phyloP scores from a whole-genome alignment of 176 grass and related monocot species.

The Rhipidocladum racemiflorum region DNA sequence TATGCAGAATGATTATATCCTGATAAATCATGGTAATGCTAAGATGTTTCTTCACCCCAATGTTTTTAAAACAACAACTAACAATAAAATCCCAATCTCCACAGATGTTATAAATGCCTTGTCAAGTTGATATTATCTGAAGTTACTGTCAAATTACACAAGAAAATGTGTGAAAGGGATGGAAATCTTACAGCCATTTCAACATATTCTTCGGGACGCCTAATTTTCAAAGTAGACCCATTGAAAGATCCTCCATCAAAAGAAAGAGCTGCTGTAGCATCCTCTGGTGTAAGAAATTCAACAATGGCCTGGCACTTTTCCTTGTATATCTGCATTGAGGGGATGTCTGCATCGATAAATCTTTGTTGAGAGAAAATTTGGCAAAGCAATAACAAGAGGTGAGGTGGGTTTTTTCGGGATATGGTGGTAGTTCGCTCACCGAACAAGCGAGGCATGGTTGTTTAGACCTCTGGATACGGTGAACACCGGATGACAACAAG shows the following conservation, averaged over 20 bases:
- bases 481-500: constrained; percentile 49
- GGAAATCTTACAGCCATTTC: constrained; percentile 74
- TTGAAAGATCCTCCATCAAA: constrained; percentile 73
- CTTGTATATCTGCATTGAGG: constrained; percentile 79
- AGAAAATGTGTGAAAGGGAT: constrained; percentile 20
- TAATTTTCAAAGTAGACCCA: constrained; percentile 81
- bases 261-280: constrained; percentile 88
- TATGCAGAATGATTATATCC: background rate
- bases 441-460: constrained; percentile 85
- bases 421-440: constrained; percentile 43
- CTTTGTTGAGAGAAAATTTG: constrained; percentile 19
- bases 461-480: constrained; percentile 50
- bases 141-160: constrained; percentile 1
- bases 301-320: constrained; percentile 84
- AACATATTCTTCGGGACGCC: constrained; percentile 87
- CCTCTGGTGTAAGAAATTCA: constrained; percentile 97
- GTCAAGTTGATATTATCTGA: background rate
- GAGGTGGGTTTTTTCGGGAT: background rate
- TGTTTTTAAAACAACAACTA: background rate
- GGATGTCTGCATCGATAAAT: background rate
- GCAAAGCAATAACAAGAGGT: background rate
- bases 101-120: background rate
- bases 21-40: background rate
- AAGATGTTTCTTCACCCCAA: constrained; percentile 15
- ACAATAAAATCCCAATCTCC: background rate